phyloP scores from a whole-genome alignment of 257 asterid species.

The Plectranthus barbatus region DNA sequence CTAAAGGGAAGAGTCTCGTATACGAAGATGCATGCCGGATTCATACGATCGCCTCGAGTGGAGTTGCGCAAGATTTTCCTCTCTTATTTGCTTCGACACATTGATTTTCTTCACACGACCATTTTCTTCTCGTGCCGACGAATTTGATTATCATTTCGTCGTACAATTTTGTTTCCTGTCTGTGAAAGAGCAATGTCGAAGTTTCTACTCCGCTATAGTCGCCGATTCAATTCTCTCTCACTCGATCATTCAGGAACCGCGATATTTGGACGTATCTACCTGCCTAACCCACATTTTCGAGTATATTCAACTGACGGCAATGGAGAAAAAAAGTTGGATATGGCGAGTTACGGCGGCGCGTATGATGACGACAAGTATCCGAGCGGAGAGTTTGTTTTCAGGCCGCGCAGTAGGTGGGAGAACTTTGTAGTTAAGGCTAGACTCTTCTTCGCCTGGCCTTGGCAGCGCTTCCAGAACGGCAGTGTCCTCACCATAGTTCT shows the following conservation, averaged over 20 bases:
- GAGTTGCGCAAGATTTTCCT: no score
- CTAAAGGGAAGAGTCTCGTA: no score
- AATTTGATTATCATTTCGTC: no score
- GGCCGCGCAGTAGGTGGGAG: slow-evolving; percentile 41
- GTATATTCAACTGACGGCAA: slow-evolving; percentile 24
- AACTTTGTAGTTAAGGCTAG: slow-evolving; percentile 41
- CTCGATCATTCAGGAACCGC: neutral
- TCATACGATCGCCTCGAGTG: no score
- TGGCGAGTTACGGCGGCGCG: slow-evolving; percentile 7
- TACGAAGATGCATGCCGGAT: no score
- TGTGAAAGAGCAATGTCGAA: slow-evolving; percentile 11
- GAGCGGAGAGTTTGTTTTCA: slow-evolving; percentile 47
- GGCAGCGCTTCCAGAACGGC: slow-evolving; percentile 61
- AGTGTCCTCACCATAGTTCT: slow-evolving; percentile 49
- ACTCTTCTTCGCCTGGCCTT: slow-evolving; percentile 54
- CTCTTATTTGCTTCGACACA: no score
- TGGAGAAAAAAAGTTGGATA: slow-evolving; percentile 7
- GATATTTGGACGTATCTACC: neutral
- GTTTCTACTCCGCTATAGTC: slow-evolving; percentile 3
- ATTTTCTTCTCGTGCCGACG: no score
- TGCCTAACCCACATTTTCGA: neutral
- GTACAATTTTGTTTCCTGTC: no score
- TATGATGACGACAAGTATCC: slow-evolving; percentile 41
- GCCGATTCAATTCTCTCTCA: slow-evolving; percentile 14
- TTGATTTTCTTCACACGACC: no score